Evolutionary conservation across 1,139 yeast species (phyloP).

Genomic region (Taphrina confusa): DNA sequence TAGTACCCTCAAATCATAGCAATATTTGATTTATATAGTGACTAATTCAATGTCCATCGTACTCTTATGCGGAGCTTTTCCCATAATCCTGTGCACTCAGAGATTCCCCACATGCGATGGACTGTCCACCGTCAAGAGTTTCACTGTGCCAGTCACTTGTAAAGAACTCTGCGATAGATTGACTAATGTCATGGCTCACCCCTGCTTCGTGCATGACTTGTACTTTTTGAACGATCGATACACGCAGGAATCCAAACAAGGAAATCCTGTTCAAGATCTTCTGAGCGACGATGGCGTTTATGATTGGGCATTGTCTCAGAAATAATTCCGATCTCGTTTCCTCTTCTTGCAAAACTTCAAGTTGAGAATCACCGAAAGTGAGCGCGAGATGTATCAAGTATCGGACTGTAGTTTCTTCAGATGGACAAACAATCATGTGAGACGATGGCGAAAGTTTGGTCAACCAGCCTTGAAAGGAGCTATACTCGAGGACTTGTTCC

Average conservation of each 20-base stretch:
- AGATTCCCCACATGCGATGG: no score
- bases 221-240: neutral
- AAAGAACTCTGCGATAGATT: neutral
- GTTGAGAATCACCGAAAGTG: neutral
- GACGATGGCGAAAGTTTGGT: neutral
- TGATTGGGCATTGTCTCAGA: neutral
- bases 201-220: neutral
- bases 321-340: neutral
- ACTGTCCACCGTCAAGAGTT: no score
- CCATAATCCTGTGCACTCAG: no score
- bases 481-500: neutral
- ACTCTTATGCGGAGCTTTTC: no score
- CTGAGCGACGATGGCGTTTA: constrained; percentile 18
- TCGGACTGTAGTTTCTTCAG: neutral
- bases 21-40: neutral
- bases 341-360: neutral
- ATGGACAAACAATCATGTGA: neutral
- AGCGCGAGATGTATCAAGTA: neutral
- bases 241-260: neutral
- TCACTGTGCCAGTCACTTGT: neutral
- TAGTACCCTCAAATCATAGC: constrained; percentile 1
- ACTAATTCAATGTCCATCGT: neutral
- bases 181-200: neutral
- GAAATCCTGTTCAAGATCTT: neutral
- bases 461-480: neutral